Conservation (phyloP, 805 yeast genomes). For the Yarrowia divulgata region DNA sequence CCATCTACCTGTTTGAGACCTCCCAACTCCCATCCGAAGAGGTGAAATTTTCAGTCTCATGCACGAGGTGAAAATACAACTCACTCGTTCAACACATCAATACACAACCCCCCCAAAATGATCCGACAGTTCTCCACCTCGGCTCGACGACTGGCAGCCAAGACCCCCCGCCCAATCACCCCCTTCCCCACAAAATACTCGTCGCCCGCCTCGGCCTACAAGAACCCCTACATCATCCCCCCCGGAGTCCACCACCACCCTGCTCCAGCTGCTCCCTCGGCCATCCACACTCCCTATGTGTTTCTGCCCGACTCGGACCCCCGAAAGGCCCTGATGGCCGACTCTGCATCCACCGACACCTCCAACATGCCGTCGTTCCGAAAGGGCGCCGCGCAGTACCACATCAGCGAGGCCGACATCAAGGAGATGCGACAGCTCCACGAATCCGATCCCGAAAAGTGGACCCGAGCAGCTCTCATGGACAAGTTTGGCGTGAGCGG, state of each 20-base stretch:
- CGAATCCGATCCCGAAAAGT: conserved; percentile 61
- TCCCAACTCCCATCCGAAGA: neutral
- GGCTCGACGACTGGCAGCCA: conserved; percentile 30
- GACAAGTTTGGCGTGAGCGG: conserved; percentile 62
- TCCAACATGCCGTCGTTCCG: conserved; percentile 52
- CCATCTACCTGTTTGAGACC: neutral
- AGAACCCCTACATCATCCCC: conserved; percentile 63
- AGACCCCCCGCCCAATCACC: conserved; percentile 41
- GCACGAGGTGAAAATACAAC: neutral
- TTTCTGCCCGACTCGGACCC: conserved; percentile 71
- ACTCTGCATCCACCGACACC: neutral
- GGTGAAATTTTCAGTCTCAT: conserved; percentile 19
- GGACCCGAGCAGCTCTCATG: conserved; percentile 71
- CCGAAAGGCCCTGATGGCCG: conserved; percentile 51
- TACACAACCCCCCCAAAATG: conserved; percentile 2
- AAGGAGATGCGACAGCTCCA: conserved; percentile 65
- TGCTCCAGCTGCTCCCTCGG: conserved; percentile 69
- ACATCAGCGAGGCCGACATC: conserved; percentile 64
- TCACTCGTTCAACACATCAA: neutral
- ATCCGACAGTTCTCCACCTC: conserved; percentile 34
- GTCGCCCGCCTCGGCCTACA: conserved; percentile 67
- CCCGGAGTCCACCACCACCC: conserved; percentile 68
- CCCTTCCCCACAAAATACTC: conserved; percentile 66
- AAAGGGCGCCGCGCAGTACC: conserved; percentile 56
- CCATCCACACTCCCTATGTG: conserved; percentile 67